phyloP scores from a whole-genome alignment of 192 early-diverging fungal genomes.

The Lunasporangiospora selenospora region DNA sequence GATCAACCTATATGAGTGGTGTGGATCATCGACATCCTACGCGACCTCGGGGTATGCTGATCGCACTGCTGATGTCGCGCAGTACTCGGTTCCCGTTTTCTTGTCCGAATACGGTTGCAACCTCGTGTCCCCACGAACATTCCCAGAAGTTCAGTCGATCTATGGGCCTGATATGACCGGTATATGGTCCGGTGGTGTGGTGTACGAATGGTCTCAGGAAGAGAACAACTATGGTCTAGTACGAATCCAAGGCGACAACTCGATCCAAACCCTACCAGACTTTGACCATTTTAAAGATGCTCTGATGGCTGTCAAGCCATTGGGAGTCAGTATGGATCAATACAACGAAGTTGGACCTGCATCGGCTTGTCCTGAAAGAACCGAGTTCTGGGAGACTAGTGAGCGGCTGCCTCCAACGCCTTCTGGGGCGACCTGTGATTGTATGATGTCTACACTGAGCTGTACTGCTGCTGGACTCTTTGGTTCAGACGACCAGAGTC shows the following conservation, averaged over 20 bases:
- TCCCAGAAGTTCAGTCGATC: conserved; percentile 70
- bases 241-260: conserved; percentile 52
- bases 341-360: conserved; percentile 50
- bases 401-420: conserved; percentile 67
- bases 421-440: conserved; percentile 64
- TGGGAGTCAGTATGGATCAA: conserved; percentile 63
- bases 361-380: conserved; percentile 53
- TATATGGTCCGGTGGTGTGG: conserved; percentile 73
- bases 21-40: conserved; percentile 63
- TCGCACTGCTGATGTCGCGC: conserved; percentile 64
- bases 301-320: conserved; percentile 59
- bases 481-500: conserved; percentile 38
- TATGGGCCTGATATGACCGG: conserved; percentile 73
- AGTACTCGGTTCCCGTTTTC: conserved; percentile 70
- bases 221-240: conserved; percentile 79
- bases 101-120: conserved; percentile 86
- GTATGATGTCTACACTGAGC: conserved; percentile 65
- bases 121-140: conserved; percentile 65
- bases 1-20: conserved; percentile 83
- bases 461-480: conserved; percentile 57
- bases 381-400: conserved; percentile 61
- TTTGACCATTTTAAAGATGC: conserved; percentile 67
- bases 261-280: conserved; percentile 55
- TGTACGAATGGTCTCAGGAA: conserved; percentile 81
- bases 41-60: conserved; percentile 70